phyloP scores from a whole-genome alignment of 768 basidiomycete species.

The Boletus edulis region DNA sequence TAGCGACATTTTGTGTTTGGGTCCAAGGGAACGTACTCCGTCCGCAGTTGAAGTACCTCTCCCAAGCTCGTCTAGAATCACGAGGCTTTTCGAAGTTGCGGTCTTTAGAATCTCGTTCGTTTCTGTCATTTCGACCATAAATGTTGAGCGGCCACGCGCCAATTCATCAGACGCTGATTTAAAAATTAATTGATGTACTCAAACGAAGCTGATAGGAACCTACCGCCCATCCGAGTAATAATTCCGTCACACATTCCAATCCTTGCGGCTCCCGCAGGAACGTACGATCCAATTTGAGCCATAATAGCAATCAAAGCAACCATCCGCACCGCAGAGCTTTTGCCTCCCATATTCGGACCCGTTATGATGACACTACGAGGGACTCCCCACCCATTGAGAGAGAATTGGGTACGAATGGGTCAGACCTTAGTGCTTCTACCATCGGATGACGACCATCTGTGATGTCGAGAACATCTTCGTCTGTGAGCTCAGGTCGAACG shows the following conservation, averaged over 20 bases:
- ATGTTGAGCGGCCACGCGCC: constrained; percentile 83
- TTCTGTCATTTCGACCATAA: constrained; percentile 97
- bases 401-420: constrained; percentile 87
- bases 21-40: constrained; percentile 46
- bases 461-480: constrained; percentile 68
- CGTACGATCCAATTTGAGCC: constrained; percentile 89
- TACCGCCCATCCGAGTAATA: constrained; percentile 87
- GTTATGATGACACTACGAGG: constrained; percentile 69
- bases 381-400: constrained; percentile 57
- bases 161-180: constrained; percentile 80
- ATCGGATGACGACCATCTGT: constrained; percentile 90
- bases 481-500: constrained; percentile 71
- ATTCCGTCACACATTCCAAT: constrained; percentile 83
- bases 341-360: constrained; percentile 86
- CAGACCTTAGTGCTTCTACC: constrained; percentile 72
- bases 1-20: background rate
- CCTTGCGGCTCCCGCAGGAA: constrained; percentile 74
- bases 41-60: constrained; percentile 93
- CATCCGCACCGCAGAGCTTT: constrained; percentile 82
- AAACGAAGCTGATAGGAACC: constrained; percentile 17
- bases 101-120: constrained; percentile 84
- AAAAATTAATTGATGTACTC: background rate
- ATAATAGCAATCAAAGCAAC: constrained; percentile 72
- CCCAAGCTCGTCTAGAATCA: constrained; percentile 89
- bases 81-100: constrained; percentile 72